Evolutionary conservation across 2,329 filamentous ascomycete species (phyloP), one percentile per base, ranked within the genome.

Genomic region (Fulvia fulva): DNA sequence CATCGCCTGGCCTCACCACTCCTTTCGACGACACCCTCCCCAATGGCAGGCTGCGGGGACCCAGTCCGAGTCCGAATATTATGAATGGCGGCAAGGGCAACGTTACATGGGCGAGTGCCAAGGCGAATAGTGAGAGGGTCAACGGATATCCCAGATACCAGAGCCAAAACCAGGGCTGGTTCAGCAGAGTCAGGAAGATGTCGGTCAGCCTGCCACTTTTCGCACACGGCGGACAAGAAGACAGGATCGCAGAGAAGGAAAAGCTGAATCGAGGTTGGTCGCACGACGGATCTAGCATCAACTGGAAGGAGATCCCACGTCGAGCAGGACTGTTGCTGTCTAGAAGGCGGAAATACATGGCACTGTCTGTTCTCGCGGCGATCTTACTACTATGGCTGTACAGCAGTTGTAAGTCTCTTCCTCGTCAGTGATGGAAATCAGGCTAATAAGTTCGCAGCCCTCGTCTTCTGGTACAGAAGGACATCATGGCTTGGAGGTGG

Each of bases 111-210:
- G 89, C 91, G 58, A 87, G 88, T 8, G 87, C 90, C 54, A 90
- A 90, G 75, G 86, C 87, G 65, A 88, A 87, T 71, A 91, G 86
- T 70, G 83, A 87, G 55, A 85, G 87, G 58, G 83, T 89, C 59
- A 85, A 86, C 71, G 64, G 87, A 58, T 91, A 91, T 71, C 86
- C 90, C 8, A 88, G 88, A 41, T 94, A 71, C 91, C 75, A 86
- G 86, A 62, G 91, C 87, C 9, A 86, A 88, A 68, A 91, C 70
- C 87, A 90, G 68, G 90, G 91, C 57, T 96, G 96, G 80, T 93
- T 97, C 74, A 87, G 85, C 58, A 85, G 90, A 63, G 90, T 95
- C 77, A 87, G 90, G 65, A 87, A 83, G 64, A 81, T 97, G 67
- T 94, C 90, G 4, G 87, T 85, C 67, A 90, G 86, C 63, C 77